Conservation (phyloP, 345 rosid genomes). For the Eucalyptus microcorys region DNA sequence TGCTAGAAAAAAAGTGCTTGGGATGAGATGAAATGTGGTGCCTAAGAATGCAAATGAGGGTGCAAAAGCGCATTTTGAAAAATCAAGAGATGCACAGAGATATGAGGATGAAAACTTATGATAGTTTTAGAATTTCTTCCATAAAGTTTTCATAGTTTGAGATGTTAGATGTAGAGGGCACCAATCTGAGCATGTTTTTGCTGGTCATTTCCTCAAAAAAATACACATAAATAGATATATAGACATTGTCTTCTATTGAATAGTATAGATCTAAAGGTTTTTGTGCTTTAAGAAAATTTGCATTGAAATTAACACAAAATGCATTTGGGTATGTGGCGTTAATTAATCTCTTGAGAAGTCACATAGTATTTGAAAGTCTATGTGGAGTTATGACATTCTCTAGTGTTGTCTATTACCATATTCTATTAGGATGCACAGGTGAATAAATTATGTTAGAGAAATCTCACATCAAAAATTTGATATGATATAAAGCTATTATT, state of each 20-base stretch:
- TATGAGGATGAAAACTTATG: background rate
- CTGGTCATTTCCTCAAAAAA: background rate
- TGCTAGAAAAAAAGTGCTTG: background rate
- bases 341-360: background rate
- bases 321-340: background rate
- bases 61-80: background rate
- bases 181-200: background rate
- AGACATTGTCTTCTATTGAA: background rate
- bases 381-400: background rate
- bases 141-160: background rate
- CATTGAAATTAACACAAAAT: background rate
- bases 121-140: background rate
- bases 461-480: too few relatives aligned
- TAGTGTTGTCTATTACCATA: background rate
- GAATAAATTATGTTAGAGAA: too few relatives aligned
- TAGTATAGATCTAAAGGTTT: background rate
- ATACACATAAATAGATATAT: background rate
- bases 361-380: background rate
- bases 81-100: background rate
- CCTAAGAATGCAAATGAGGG: background rate
- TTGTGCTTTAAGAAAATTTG: background rate
- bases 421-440: too few relatives aligned
- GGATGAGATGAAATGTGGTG: rapidly evolving
- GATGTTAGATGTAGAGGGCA: background rate
- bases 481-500: too few relatives aligned